phyloP scores from a whole-genome alignment of 495 filamentous ascomycete genomes.

The Chaetomium tenue region DNA sequence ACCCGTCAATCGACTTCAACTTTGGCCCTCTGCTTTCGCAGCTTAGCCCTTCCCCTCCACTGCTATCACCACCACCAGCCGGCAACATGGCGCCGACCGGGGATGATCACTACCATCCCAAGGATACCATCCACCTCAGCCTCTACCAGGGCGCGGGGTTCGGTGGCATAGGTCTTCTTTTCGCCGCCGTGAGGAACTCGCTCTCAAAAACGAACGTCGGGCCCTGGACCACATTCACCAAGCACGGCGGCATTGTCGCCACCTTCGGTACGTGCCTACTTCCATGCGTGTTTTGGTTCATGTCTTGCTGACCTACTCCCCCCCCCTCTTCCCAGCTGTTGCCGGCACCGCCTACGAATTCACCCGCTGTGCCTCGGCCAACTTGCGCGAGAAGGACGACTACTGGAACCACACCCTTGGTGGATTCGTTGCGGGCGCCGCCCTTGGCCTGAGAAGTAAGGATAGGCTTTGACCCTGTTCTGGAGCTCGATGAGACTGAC shows the following conservation, averaged over 20 bases:
- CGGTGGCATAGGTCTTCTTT: constrained; percentile 64
- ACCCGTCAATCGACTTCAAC: constrained; percentile 4
- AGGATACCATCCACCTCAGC: constrained; percentile 70
- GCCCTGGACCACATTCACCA: constrained; percentile 70
- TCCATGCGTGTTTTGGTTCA: background rate
- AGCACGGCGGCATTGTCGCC: constrained; percentile 43
- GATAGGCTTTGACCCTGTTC: too few relatives aligned
- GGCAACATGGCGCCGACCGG: constrained; percentile 44
- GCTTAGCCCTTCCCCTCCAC: constrained; percentile 14
- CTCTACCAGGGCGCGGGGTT: constrained; percentile 63
- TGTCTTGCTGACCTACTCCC: constrained; percentile 30
- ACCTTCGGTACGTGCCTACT: constrained; percentile 39
- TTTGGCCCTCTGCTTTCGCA: constrained; percentile 7
- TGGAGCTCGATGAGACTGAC: background rate
- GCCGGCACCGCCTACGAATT: constrained; percentile 80
- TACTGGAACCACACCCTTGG: constrained; percentile 40
- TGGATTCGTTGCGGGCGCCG: constrained; percentile 42
- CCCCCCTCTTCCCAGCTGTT: constrained; percentile 55
- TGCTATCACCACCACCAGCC: constrained; percentile 42
- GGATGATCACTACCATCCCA: constrained; percentile 62
- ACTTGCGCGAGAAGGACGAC: constrained; percentile 49
- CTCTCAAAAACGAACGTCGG: constrained; percentile 76
- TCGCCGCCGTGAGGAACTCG: constrained; percentile 81
- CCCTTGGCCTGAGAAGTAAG: constrained; percentile 42
- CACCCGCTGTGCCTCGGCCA: constrained; percentile 46